A percentile compares a stretch with the other conserved stretches of the same genome.
Conservation (phyloP, 768 basidiomycete species). For the Trametes sanguinea region DNA sequence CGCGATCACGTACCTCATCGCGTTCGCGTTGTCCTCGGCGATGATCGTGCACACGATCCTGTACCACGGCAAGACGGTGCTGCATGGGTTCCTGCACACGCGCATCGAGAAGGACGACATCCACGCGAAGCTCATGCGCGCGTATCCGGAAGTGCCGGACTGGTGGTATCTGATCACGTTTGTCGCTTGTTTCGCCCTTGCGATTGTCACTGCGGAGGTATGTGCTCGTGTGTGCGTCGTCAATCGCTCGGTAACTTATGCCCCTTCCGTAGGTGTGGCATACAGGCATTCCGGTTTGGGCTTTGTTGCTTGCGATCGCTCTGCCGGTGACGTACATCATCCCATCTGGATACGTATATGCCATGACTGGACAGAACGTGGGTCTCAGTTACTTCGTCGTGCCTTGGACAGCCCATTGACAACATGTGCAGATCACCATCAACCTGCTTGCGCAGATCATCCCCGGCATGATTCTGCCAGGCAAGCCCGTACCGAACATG, state of each 20-base stretch:
- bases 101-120: conserved; percentile 88
- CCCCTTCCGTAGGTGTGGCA: conserved; percentile 61
- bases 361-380: conserved; percentile 79
- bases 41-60: conserved; percentile 86
- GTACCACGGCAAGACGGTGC: conserved; percentile 81
- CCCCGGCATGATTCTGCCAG: conserved; percentile 82
- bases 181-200: conserved; percentile 65
- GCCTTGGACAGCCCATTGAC: not conserved
- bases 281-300: conserved; percentile 87
- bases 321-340: conserved; percentile 82
- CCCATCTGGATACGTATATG: conserved; percentile 90
- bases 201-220: conserved; percentile 74
- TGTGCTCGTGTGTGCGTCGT: not conserved
- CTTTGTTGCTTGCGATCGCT: conserved; percentile 64
- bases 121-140: conserved; percentile 91
- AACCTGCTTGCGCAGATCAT: conserved; percentile 91
- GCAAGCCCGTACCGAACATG: conserved; percentile 92
- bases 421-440: conserved; percentile 60
- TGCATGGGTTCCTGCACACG: conserved; percentile 71
- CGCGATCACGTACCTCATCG: conserved; percentile 85
- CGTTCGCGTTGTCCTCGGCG: conserved; percentile 81
- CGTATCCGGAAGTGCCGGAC: conserved; percentile 90
- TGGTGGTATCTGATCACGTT: conserved; percentile 83
- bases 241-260: conserved; percentile 21
- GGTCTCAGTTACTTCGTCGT: conserved; percentile 37